Conservation (phyloP, 1,284 basidiomycete species). For the Malassezia obtusa region DNA sequence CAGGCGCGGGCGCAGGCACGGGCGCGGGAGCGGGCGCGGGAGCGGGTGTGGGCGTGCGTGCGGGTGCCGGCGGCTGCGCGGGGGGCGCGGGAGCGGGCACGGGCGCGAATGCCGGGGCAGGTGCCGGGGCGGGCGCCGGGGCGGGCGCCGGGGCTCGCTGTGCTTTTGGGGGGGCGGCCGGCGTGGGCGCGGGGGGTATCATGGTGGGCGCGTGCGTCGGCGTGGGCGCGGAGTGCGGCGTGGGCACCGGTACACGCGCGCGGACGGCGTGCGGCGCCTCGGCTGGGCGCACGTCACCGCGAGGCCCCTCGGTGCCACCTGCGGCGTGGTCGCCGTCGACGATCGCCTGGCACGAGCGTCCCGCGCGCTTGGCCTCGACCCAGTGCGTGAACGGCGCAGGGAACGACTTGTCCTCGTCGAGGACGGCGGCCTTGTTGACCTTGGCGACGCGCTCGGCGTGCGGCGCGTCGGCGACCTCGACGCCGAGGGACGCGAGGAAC, state of each 20-base stretch:
- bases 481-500: constrained; percentile 44
- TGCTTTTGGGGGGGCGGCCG: neutral
- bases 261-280: too few species aligned
- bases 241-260: neutral
- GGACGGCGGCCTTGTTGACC: constrained; percentile 49
- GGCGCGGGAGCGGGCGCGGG: neutral
- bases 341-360: constrained; percentile 59
- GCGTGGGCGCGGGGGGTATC: neutral
- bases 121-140: neutral
- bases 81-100: neutral
- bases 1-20: neutral
- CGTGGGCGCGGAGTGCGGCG: neutral
- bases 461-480: constrained; percentile 34
- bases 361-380: constrained; percentile 63
- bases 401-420: constrained; percentile 51
- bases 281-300: too few species aligned
- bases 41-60: neutral
- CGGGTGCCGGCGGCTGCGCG: neutral
- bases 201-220: neutral
- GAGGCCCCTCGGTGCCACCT: too few species aligned
- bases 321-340: constrained; percentile 67
- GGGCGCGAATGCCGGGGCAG: neutral
- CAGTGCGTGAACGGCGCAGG: constrained; percentile 50
- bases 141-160: neutral
- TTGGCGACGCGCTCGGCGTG: constrained; percentile 19